These are phyloP conservation scores for Pyrenophora graminea DNA, from an alignment of 2,329 filamentous ascomycete genomes.

Conservation along the genomic window DNA sequence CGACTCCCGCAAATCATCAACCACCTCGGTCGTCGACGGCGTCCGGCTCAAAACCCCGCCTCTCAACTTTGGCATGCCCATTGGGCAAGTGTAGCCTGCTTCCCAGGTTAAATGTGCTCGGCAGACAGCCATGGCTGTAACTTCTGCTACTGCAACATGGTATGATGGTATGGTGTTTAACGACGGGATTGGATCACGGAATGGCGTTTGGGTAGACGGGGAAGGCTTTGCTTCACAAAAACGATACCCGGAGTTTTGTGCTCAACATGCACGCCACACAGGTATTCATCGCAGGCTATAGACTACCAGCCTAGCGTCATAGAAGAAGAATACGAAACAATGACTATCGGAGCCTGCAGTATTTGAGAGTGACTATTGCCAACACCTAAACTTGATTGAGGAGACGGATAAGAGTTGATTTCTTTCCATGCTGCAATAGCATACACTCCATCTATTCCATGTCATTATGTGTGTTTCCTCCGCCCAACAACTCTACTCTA, in stretches of 20 bases:
- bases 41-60: constrained; percentile 42
- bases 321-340: background rate
- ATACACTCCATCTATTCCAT: constrained; percentile 12
- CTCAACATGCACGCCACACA: background rate
- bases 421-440: constrained; percentile 10
- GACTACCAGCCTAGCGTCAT: constrained; percentile 22
- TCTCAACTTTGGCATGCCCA: constrained; percentile 42
- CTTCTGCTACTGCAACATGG: background rate
- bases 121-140: background rate
- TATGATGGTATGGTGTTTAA: background rate
- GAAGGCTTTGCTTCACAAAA: constrained; percentile 1
- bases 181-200: background rate
- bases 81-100: constrained; percentile 31
- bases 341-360: too few relatives aligned
- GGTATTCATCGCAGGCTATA: constrained; percentile 23
- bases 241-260: constrained; percentile 16
- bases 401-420: background rate
- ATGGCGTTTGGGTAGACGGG: background rate
- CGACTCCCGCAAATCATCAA: constrained; percentile 19
- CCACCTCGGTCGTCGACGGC: constrained; percentile 36
- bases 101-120: background rate
- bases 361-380: too few relatives aligned
- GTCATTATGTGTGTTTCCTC: constrained; percentile 15
- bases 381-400: too few relatives aligned
- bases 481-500: background rate